Conservation (phyloP, 2,329 filamentous ascomycete genomes). For the Cytospora mali region DNA sequence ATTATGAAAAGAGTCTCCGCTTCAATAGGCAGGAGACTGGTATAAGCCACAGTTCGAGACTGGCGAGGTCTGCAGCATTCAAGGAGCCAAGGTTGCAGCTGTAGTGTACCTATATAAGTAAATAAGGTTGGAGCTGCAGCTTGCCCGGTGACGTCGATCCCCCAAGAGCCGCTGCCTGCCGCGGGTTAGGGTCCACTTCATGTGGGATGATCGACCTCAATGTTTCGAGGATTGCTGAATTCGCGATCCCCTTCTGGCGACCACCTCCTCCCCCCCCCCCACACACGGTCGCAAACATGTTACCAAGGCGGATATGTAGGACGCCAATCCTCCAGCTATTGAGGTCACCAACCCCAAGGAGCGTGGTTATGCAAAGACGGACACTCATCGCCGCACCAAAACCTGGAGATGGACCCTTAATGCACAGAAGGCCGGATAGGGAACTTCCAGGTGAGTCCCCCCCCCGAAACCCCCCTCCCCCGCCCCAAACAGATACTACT, state of each 20-base stretch:
- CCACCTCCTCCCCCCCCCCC: not conserved
- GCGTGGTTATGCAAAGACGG: slow-evolving; percentile 41
- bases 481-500: not conserved
- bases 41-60: not conserved
- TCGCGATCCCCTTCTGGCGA: not conserved
- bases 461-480: not conserved
- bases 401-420: slow-evolving; percentile 62
- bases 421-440: slow-evolving; percentile 66
- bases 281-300: slow-evolving; percentile 22
- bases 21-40: not conserved
- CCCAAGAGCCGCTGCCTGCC: slow-evolving; percentile 17
- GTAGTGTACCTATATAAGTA: not conserved
- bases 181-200: slow-evolving; percentile 2
- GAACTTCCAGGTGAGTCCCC: slow-evolving; percentile 61
- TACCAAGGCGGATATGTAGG: slow-evolving; percentile 26
- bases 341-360: slow-evolving; percentile 9
- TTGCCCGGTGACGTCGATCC: not conserved
- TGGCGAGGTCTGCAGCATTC: not conserved
- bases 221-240: slow-evolving; percentile 2
- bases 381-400: slow-evolving; percentile 59
- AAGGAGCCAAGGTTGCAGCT: not conserved
- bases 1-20: not conserved
- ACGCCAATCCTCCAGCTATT: slow-evolving; percentile 20
- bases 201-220: slow-evolving; percentile 26
- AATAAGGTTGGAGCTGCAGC: not conserved